Evolutionary conservation across 2,329 filamentous ascomycete genomes (phyloP).

Genomic region (Cordyceps cateniannulata): DNA sequence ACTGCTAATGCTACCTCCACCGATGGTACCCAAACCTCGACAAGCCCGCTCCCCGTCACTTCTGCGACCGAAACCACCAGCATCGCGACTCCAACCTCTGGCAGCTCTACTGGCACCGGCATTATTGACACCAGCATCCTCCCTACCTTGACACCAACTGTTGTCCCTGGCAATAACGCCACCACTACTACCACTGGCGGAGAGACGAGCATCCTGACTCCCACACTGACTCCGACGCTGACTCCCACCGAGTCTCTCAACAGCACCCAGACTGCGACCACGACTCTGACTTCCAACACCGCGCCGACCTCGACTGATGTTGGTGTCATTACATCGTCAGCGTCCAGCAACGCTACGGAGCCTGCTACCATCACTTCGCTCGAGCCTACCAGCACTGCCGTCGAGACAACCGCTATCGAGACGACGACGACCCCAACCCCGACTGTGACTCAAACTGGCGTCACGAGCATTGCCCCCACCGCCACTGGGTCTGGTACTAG

Average conservation of each 20-base stretch:
- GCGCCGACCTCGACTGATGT: not conserved
- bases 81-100: constrained; percentile 10
- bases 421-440: constrained; percentile 3
- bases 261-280: not conserved
- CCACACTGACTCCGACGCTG: not conserved
- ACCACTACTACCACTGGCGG: constrained; percentile 11
- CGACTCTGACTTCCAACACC: not conserved
- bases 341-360: not conserved
- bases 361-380: not conserved
- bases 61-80: not conserved
- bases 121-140: no score
- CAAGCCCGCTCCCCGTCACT: not conserved
- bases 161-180: constrained; percentile 1
- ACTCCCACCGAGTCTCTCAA: not conserved
- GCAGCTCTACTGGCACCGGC: constrained; percentile 10
- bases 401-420: not conserved
- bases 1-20: not conserved
- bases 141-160: not conserved
- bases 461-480: constrained; percentile 37
- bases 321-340: constrained; percentile 11
- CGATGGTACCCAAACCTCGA: not conserved
- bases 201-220: constrained; percentile 3
- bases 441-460: constrained; percentile 14
- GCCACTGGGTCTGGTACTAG: constrained; percentile 38
- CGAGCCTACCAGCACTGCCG: not conserved